These are phyloP conservation scores for Eucalyptus polyanthemos DNA, from an alignment of 345 rosid species.

Conservation along the genomic window DNA sequence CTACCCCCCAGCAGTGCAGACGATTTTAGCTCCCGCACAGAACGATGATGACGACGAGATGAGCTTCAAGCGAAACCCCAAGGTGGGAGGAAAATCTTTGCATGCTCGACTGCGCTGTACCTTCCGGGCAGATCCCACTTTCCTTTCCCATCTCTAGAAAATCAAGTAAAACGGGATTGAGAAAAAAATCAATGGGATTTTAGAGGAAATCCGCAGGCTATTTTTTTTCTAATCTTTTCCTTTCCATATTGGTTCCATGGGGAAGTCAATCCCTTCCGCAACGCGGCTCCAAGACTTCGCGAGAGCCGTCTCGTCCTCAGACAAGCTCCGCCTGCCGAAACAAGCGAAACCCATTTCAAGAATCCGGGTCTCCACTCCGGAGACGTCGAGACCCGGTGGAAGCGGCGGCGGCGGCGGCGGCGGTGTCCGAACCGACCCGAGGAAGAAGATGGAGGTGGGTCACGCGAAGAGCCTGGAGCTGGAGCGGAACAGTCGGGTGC, in stretches of 20 bases:
- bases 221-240: background rate
- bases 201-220: background rate
- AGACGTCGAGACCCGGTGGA: background rate
- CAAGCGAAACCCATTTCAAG: slow-evolving; percentile 6
- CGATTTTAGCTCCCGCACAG: background rate
- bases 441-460: slow-evolving; percentile 25
- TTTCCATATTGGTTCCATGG: slow-evolving; percentile 21
- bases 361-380: slow-evolving; percentile 6
- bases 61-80: background rate
- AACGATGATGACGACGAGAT: background rate
- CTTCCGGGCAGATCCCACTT: background rate
- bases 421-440: background rate
- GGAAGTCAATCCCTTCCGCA: slow-evolving; percentile 32
- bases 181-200: background rate
- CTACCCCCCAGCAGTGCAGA: background rate
- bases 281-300: slow-evolving; percentile 31
- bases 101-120: background rate
- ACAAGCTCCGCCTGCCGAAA: slow-evolving; percentile 14
- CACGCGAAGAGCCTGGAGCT: background rate
- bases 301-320: slow-evolving; percentile 27
- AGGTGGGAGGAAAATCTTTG: background rate
- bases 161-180: background rate
- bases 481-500: slow-evolving; percentile 18
- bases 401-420: slow-evolving; percentile 11
- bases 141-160: background rate